Base-by-base conservation (phyloP, 2,329 filamentous ascomycete species). In the Beauveria bassiana region DNA sequence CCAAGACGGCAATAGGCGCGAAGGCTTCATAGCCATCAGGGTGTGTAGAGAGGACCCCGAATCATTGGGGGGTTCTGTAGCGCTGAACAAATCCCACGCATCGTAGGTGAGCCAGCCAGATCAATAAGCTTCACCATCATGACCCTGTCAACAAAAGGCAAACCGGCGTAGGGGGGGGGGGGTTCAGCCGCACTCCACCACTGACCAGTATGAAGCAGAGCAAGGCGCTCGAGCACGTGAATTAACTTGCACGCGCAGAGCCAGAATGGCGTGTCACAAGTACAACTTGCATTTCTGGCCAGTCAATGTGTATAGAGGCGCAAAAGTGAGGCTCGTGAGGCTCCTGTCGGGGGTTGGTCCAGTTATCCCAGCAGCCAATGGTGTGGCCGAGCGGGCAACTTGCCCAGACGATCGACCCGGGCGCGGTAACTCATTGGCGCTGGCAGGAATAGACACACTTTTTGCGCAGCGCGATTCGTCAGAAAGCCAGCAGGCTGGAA, bases 401-500 rank as follows among this genome's bases (percentile, higher is more conserved):
- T 31, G 57, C 46, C 38, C 46, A 51, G 49, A 43, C 38, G 38
- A 34, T 26, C n/a, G 5, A 22, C 22, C 20, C 18, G 38, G 45
- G 6, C 45, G 28, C 56, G 31, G 38, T 26, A 16, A 59, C 24
- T 52, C 47, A 49, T 52, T 52, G 57, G 57, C 57, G 38, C 47
- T 59, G 52, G 24, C 20, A 45, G 18, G 18, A 59, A 22, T 4
- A 59, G 43, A 22, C 16, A 49, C 34, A 49, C n/a, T 31, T 59
- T 59, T 49, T 59, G 47, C 47, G 20, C 47, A 10, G 38, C 28
- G 45, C 34, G 34, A 52, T 59, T 59, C 57, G 57, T 45, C 47
- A 59, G 57, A 52, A 59, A 52, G 45, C 10, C 7, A 54, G 56
- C 47, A 34, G 57, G 57, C 47, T 59, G 57, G 45, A 52, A 28